Percentiles rank a stretch among this genome's conserved stretches.
Evolutionary conservation across 2,329 filamentous ascomycete genomes (phyloP).

Genomic region (Talaromyces piceae): DNA sequence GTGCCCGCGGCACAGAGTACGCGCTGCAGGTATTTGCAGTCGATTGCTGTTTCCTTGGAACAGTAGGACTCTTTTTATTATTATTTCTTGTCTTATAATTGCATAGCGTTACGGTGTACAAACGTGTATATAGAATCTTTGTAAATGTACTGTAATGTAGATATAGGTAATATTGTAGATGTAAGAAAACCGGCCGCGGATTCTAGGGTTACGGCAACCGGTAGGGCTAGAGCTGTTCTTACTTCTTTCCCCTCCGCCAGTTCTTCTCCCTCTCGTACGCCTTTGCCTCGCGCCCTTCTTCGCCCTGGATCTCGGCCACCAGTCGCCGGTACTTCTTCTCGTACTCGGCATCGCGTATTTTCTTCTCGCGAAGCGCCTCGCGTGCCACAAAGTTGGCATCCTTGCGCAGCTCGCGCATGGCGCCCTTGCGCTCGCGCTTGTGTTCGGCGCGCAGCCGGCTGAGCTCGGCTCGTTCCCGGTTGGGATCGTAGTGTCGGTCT

Average conservation of each 20-base stretch:
- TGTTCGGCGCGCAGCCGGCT: conserved; percentile 81
- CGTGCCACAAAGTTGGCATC: conserved; percentile 89
- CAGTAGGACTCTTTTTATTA: background rate
- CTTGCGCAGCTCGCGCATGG: conserved; percentile 87
- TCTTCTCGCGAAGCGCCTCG: conserved; percentile 86
- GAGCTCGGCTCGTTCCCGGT: conserved; percentile 78
- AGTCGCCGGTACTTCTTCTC: conserved; percentile 92
- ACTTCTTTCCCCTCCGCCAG: conserved; percentile 59
- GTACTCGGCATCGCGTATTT: conserved; percentile 84
- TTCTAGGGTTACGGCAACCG: background rate
- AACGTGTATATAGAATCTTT: too few relatives aligned
- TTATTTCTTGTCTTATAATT: background rate
- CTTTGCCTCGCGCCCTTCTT: conserved; percentile 82
- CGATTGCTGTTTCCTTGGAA: conserved; percentile 5
- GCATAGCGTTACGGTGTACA: background rate
- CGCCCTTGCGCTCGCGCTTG: conserved; percentile 92
- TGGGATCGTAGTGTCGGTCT: conserved; percentile 92
- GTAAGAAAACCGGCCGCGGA: too few relatives aligned
- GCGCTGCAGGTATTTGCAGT: conserved; percentile 10
- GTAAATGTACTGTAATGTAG: background rate
- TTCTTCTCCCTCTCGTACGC: conserved; percentile 81
- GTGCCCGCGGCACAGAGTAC: conserved; percentile 30
- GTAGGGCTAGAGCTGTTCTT: conserved; percentile 1
- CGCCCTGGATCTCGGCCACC: conserved; percentile 89
- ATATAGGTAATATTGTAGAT: conserved; percentile 1